These are phyloP conservation scores for Phlyctochytrium bullatum DNA, from an alignment of 192 early-diverging fungal species.

Conservation along the genomic window DNA sequence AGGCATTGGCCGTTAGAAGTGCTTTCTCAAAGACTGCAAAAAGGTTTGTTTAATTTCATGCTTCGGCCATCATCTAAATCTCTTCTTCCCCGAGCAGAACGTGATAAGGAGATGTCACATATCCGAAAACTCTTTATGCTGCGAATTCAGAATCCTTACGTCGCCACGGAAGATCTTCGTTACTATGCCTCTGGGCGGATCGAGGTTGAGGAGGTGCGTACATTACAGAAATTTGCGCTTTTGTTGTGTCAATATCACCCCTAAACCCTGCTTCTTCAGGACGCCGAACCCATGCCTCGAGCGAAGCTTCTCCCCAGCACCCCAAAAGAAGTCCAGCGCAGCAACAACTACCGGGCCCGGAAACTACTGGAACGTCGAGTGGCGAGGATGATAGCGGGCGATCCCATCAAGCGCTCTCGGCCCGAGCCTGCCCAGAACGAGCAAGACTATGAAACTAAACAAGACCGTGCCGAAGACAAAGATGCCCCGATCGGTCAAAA, in stretches of 20 bases:
- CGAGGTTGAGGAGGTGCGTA: slow-evolving; percentile 4
- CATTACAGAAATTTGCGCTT: neutral
- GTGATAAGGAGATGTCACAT: slow-evolving; percentile 24
- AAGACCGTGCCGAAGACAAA: no score
- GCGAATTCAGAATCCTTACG: slow-evolving; percentile 22
- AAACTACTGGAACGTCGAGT: no score
- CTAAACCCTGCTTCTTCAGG: neutral
- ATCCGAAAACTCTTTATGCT: slow-evolving; percentile 21
- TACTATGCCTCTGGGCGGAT: neutral
- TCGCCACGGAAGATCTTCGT: slow-evolving; percentile 8
- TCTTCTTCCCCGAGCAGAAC: slow-evolving; percentile 3
- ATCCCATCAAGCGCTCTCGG: no score
- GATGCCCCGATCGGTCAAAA: no score
- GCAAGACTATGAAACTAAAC: no score
- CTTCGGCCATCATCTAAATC: neutral
- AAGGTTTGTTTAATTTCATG: slow-evolving; percentile 9
- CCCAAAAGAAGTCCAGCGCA: no score
- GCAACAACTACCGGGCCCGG: no score
- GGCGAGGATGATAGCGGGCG: no score
- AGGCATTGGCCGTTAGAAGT: slow-evolving; percentile 26
- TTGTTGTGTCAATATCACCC: neutral
- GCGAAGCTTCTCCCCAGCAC: no score
- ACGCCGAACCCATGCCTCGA: slow-evolving; percentile 4
- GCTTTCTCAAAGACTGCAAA: slow-evolving; percentile 20
- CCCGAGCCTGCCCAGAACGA: no score